Evolutionary conservation across 352 stramenopile species (phyloP), one percentile per base, ranked within the genome.

Genomic region (Phytopythium litorale): DNA sequence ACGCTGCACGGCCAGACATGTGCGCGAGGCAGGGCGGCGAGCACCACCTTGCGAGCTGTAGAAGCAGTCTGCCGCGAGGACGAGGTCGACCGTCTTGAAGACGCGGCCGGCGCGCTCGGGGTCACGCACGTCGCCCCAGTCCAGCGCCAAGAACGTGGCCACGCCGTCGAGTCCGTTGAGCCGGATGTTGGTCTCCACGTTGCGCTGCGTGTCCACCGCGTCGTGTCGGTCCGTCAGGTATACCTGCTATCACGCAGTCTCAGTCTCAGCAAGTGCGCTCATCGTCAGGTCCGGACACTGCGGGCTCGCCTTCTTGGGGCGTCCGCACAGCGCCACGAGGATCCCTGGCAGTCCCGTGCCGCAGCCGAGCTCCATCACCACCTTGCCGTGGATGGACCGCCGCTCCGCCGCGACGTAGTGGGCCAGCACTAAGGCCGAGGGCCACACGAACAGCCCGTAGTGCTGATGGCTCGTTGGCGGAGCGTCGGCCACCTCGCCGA

Each of bases 401-500:
- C 49, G 51, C 49, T 87, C 53, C 19, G 66, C 65, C 2, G 76
- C 78, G 21, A 91, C 28, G 58, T 83, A 87, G 19, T 70, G 72
- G 42, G 79, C 76, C 21, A 91, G 57, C 30, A 84, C 57, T 33
- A 81, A 62, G 9, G 81, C 81, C 0, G 76, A 82, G 1, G 81
- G 79, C 81, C 81, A 91, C 21, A 91, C 54, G 53, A 91, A 91
- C 57, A 91, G 65, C 18, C 79, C 81, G 23, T 83, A 91, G 58
- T 89, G 60, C 33, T 83, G 78, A 23, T 79, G 67, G 21, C 71
- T 66, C 7, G 74, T 65, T 32, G 79, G 66, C n/a, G 79, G 71
- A 4, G 68, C 66, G 30, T 73, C 42, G 25, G 72, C 63, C 9
- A 85, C 57, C 49, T 78, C 60, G 21, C 77, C 65, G 68, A 91